A percentile compares a stretch with the other conserved stretches of the same genome.
Conservation (phyloP, 805 yeast species). For the Sugiyamaella qingdaonensis region DNA sequence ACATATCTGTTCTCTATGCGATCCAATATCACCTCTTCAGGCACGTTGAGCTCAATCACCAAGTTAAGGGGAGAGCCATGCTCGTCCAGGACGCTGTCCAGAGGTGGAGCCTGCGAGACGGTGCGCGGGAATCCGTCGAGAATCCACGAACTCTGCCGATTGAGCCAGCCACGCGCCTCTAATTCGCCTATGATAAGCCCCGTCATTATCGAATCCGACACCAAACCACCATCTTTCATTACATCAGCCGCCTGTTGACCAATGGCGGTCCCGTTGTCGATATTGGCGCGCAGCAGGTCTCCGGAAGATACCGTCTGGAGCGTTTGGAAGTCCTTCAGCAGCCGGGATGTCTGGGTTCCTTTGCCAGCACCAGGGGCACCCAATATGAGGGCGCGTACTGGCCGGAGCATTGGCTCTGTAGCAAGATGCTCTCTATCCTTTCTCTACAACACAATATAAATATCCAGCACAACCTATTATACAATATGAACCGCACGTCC, state of each 20-base stretch:
- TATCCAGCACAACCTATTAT: no score
- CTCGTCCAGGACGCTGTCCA: slow-evolving; percentile 42
- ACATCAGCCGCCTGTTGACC: slow-evolving; percentile 51
- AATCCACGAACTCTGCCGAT: slow-evolving; percentile 54
- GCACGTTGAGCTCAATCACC: slow-evolving; percentile 85
- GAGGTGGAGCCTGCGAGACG: slow-evolving; percentile 57
- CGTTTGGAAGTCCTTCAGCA: slow-evolving; percentile 50
- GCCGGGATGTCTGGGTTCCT: slow-evolving; percentile 76
- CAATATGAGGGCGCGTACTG: slow-evolving; percentile 57
- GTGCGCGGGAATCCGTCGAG: slow-evolving; percentile 94
- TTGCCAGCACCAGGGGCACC: slow-evolving; percentile 98
- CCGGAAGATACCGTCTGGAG: slow-evolving; percentile 72
- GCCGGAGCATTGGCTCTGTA: slow-evolving; percentile 11
- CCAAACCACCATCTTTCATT: slow-evolving; percentile 59
- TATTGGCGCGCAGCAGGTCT: slow-evolving; percentile 70
- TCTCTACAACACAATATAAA: not conserved
- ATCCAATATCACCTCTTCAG: slow-evolving; percentile 73
- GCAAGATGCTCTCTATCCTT: not conserved
- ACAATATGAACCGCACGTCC: no score
- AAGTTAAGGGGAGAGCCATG: slow-evolving; percentile 50
- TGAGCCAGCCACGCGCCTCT: slow-evolving; percentile 40
- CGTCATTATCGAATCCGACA: slow-evolving; percentile 72
- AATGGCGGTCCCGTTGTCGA: slow-evolving; percentile 47
- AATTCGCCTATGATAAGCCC: slow-evolving; percentile 52
- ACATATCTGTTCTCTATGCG: slow-evolving; percentile 84